Evolutionary conservation across 306 rosid species (phyloP), one percentile per base, ranked within the genome.

Genomic region (Acacia melanoxylon): DNA sequence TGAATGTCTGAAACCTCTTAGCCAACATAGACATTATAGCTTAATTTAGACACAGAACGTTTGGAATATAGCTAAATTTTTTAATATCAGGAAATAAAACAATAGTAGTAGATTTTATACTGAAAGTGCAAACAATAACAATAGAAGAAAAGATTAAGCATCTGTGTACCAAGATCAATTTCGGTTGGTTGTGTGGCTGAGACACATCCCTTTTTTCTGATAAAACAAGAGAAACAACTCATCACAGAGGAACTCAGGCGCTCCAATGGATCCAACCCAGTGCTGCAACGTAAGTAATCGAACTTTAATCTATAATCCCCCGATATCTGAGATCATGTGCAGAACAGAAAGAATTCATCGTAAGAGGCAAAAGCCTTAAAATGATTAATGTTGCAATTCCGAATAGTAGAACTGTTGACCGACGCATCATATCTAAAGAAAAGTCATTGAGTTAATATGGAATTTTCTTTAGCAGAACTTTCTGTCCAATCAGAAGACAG

Each of bases 161-260:
- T 44, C 66, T 63, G 27, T 20, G 37, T 84, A 93, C 97, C 93
- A 75, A 86, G 79, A 35, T 87, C 90, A 20, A 58, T 44, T 48
- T 78, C 84, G 29, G 81, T 45, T 8, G 91, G 41, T 75, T 48
- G 84, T 9, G 78, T 71, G 71, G 74, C 82, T 8, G 80, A 48
- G 37, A 90, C 82, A 74, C 86, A 81, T 69, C 74, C 74, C 62
- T 78, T 88, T 71, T 62, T 84, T 27, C 82, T 85, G 84, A 70
- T 69, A 33, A 84, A 72, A 81, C 25, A 80, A 80, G 85, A 83
- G 79, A 77, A 88, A 87, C 95, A 91, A 83, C 68, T 74, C 97
- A 93, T 93, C 83, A 75, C 89, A 77, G 44, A 77, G 67, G 40
- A 75, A 81, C 76, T 31, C 74, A n/a, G 61, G 54, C 67, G 54